Conservation (phyloP, 441 rosid genomes). For the Eutrema salsugineum region DNA sequence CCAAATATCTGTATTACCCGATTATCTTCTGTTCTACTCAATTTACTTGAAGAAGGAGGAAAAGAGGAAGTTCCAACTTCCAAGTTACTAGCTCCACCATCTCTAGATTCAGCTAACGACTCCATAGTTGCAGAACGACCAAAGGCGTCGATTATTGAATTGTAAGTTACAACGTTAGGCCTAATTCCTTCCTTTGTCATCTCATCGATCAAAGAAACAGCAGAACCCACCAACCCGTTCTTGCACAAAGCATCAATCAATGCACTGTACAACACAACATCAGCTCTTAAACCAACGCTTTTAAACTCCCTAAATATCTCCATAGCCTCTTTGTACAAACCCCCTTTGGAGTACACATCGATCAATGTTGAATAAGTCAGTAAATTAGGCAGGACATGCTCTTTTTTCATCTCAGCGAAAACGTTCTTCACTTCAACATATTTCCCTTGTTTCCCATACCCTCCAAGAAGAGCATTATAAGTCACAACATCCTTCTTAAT, state of each 20-base stretch:
- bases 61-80: slow-evolving; percentile 21
- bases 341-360: slow-evolving; percentile 66
- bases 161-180: slow-evolving; percentile 68
- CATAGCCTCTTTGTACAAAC: slow-evolving; percentile 66
- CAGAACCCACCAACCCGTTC: slow-evolving; percentile 61
- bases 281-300: slow-evolving; percentile 53
- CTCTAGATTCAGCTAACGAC: slow-evolving; percentile 28
- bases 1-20: slow-evolving; percentile 57
- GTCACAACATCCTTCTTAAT: slow-evolving; percentile 62
- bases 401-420: slow-evolving; percentile 54
- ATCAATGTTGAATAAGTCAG: slow-evolving; percentile 62
- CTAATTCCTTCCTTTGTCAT: slow-evolving; percentile 65
- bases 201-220: slow-evolving; percentile 63
- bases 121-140: slow-evolving; percentile 51
- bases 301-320: slow-evolving; percentile 53
- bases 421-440: slow-evolving; percentile 44
- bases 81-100: not conserved
- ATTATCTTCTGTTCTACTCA: slow-evolving; percentile 37
- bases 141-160: slow-evolving; percentile 72
- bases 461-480: slow-evolving; percentile 63
- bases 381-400: slow-evolving; percentile 44
- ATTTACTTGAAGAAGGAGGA: slow-evolving; percentile 10
- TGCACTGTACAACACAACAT: slow-evolving; percentile 73
- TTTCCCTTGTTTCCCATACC: slow-evolving; percentile 61
- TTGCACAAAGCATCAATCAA: slow-evolving; percentile 70